Percentiles rank a stretch among this genome's conserved stretches.
These are phyloP conservation scores for Vigna hirtella DNA, from an alignment of 306 rosid genomes.

Conservation along the genomic window DNA sequence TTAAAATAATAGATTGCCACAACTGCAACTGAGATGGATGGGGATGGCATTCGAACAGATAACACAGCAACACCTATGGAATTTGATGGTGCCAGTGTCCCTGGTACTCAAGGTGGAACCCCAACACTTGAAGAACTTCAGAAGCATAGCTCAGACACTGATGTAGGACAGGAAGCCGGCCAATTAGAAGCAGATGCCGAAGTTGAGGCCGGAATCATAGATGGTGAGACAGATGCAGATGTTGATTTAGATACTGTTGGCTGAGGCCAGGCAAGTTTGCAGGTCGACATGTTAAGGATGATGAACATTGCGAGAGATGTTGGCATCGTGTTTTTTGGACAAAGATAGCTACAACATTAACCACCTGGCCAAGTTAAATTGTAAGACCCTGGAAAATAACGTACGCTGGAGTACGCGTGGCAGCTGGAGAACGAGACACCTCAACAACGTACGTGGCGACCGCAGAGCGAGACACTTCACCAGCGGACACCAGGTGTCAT, in stretches of 20 bases:
- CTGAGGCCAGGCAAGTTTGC: slow-evolving; percentile 43
- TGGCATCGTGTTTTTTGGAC: slow-evolving; percentile 15
- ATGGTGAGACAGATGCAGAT: slow-evolving; percentile 82
- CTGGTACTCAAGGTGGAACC: slow-evolving; percentile 72
- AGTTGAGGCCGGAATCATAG: slow-evolving; percentile 82
- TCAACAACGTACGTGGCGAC: no score
- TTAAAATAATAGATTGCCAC: slow-evolving; percentile 58
- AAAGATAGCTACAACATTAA: slow-evolving; percentile 27
- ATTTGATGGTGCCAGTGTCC: slow-evolving; percentile 51
- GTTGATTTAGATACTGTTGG: slow-evolving; percentile 72
- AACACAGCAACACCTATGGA: slow-evolving; percentile 65
- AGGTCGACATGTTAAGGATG: slow-evolving; percentile 5
- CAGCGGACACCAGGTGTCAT: no score
- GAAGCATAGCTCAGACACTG: slow-evolving; percentile 82
- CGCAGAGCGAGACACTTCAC: no score
- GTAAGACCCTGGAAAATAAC: no score
- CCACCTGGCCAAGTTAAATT: slow-evolving; percentile 1
- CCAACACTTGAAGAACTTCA: slow-evolving; percentile 72
- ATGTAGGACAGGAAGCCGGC: slow-evolving; percentile 80
- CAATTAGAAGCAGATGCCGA: slow-evolving; percentile 87
- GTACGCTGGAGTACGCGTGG: no score
- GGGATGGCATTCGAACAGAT: slow-evolving; percentile 72
- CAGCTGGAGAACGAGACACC: no score
- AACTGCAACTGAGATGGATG: slow-evolving; percentile 72
- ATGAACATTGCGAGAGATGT: slow-evolving; percentile 22